Percentiles rank a stretch among this genome's conserved stretches.
Conservation (phyloP, 1,284 basidiomycete species). For the Termitomyces sp. region DNA sequence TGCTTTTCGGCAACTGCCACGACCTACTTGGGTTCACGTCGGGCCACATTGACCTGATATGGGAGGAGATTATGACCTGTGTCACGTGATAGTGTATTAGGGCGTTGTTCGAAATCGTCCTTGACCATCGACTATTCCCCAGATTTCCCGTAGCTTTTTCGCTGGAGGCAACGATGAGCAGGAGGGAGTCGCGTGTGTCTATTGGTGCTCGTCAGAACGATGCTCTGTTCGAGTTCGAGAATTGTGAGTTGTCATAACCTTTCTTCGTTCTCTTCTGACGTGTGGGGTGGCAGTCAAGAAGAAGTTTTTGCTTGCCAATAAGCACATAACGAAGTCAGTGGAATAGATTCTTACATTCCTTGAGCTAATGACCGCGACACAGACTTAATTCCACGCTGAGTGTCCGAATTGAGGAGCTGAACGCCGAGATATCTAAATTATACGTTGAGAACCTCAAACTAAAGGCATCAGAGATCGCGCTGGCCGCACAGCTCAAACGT, state of each 20-base stretch:
- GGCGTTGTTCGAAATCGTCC: slow-evolving; percentile 8
- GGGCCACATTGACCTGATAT: slow-evolving; percentile 12
- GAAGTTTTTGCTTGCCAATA: slow-evolving; percentile 83
- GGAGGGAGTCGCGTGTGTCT: slow-evolving; percentile 73
- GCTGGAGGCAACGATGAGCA: slow-evolving; percentile 59
- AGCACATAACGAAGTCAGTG: slow-evolving; percentile 79
- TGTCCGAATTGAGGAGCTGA: slow-evolving; percentile 77
- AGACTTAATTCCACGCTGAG: slow-evolving; percentile 81
- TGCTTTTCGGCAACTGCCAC: slow-evolving; percentile 1
- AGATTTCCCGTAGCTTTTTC: slow-evolving; percentile 21
- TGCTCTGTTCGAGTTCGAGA: slow-evolving; percentile 76
- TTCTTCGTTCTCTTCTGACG: slow-evolving; percentile 17
- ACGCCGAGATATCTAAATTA: slow-evolving; percentile 71
- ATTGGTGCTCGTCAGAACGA: slow-evolving; percentile 66
- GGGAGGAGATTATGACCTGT: slow-evolving; percentile 3
- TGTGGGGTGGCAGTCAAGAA: slow-evolving; percentile 67
- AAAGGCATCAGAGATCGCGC: slow-evolving; percentile 72
- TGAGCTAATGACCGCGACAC: slow-evolving; percentile 3
- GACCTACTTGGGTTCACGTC: slow-evolving; percentile 7
- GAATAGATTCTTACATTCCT: neutral
- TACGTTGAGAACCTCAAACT: slow-evolving; percentile 77
- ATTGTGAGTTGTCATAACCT: slow-evolving; percentile 49
- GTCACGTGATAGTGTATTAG: slow-evolving; percentile 19
- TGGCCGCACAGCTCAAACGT: slow-evolving; percentile 67
- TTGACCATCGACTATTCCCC: slow-evolving; percentile 11